A percentile compares a stretch with the other conserved stretches of the same genome.
phyloP scores from a whole-genome alignment of 768 basidiomycete species.

The Tricholomella constricta region DNA sequence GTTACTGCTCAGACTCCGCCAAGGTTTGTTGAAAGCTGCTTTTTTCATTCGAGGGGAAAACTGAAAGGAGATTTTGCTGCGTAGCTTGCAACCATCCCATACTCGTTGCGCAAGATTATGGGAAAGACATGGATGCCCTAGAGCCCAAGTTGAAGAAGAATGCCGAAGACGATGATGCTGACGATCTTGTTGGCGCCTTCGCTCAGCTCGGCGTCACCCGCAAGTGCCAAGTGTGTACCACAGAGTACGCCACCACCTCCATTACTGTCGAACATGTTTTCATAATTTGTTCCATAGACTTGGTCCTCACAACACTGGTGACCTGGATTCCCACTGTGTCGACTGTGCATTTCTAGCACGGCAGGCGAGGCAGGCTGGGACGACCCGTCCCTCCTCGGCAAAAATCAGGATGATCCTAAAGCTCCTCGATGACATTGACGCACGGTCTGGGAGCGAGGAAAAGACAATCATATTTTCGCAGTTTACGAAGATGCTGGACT shows the following conservation, averaged over 20 bases:
- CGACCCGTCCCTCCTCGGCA: constrained; percentile 71
- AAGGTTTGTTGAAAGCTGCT: constrained; percentile 57
- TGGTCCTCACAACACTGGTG: constrained; percentile 36
- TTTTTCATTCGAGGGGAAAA: neutral
- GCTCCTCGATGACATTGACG: constrained; percentile 65
- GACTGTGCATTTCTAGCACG: constrained; percentile 59
- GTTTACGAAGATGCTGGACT: constrained; percentile 84
- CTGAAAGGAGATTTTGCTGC: neutral
- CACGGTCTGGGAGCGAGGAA: constrained; percentile 58
- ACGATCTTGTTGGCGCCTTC: constrained; percentile 77
- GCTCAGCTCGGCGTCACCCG: constrained; percentile 66
- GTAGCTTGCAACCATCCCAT: constrained; percentile 90
- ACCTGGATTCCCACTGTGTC: constrained; percentile 52
- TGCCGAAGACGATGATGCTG: constrained; percentile 57
- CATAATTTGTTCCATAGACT: constrained; percentile 34
- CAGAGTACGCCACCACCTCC: constrained; percentile 40
- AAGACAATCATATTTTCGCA: constrained; percentile 98
- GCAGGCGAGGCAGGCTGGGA: constrained; percentile 47
- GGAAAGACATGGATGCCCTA: constrained; percentile 73
- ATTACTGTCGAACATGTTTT: neutral
- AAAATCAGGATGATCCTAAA: constrained; percentile 86
- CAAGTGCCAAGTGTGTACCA: constrained; percentile 81
- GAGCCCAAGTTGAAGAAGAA: constrained; percentile 60
- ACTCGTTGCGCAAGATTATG: constrained; percentile 77
- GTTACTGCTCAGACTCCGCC: constrained; percentile 79